Percentiles rank a stretch among this genome's conserved stretches.
Evolutionary conservation across 2,329 filamentous ascomycete genomes (phyloP).

Genomic region (Aspergillus sp.): DNA sequence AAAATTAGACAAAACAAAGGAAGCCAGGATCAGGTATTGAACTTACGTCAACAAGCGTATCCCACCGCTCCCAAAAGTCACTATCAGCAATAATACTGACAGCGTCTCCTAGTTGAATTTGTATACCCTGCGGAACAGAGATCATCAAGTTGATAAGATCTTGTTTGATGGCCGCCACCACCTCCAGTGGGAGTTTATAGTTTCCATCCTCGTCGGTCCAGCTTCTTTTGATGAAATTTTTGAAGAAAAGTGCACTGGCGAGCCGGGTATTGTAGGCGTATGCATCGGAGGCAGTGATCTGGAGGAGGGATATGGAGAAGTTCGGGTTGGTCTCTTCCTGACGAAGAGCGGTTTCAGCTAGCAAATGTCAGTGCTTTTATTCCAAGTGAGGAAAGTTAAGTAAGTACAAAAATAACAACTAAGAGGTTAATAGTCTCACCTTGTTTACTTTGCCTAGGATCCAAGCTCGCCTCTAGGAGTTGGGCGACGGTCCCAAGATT

Average conservation of each 20-base stretch:
- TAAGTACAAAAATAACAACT: not conserved
- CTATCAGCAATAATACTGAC: conserved; percentile 98
- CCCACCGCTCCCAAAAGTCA: conserved; percentile 95
- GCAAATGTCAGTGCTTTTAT: conserved; percentile 10
- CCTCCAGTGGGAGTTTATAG: conserved; percentile 81
- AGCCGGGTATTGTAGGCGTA: conserved; percentile 80
- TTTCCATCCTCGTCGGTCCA: conserved; percentile 96
- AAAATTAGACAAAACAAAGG: conserved; percentile 12
- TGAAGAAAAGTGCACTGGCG: conserved; percentile 90
- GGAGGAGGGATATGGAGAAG: conserved; percentile 86
- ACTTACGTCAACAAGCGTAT: conserved; percentile 83
- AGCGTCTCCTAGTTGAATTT: conserved; percentile 92
- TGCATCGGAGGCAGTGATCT: conserved; percentile 79
- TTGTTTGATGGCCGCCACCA: conserved; percentile 89
- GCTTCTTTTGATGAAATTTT: conserved; percentile 94
- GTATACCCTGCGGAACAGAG: conserved; percentile 80
- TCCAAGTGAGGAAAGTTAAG: not conserved
- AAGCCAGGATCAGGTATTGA: not conserved
- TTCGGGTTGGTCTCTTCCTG: conserved; percentile 79
- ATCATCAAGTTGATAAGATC: conserved; percentile 98
- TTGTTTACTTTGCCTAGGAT: conserved; percentile 86
- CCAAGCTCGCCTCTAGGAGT: conserved; percentile 87
- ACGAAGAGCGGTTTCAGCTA: conserved; percentile 82
- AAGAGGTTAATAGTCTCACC: conserved; percentile 55
- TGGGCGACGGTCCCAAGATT: conserved; percentile 70